A percentile compares a stretch with the other conserved stretches of the same genome.
phyloP scores from a whole-genome alignment of 2,329 filamentous ascomycete genomes.

The Emydomyces testavorans region DNA sequence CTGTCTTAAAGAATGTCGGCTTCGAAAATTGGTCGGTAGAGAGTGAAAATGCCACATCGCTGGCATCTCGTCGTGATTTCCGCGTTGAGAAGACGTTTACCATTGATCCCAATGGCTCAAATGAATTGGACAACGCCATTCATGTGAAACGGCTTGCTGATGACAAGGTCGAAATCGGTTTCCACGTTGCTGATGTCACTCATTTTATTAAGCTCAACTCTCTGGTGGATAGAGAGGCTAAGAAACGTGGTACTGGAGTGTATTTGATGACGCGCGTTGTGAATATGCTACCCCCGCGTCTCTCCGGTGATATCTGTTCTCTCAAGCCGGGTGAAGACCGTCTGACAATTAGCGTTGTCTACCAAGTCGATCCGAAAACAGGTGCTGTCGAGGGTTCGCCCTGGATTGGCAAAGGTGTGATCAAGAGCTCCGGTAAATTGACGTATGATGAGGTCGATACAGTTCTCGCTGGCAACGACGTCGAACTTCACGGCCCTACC shows the following conservation, averaged over 20 bases:
- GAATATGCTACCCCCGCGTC: slow-evolving; percentile 74
- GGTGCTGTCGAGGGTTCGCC: slow-evolving; percentile 77
- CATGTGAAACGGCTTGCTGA: slow-evolving; percentile 77
- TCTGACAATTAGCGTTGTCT: slow-evolving; percentile 83
- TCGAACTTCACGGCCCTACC: slow-evolving; percentile 54
- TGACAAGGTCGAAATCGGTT: slow-evolving; percentile 82
- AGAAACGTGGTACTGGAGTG: slow-evolving; percentile 93
- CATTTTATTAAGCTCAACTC: slow-evolving; percentile 97
- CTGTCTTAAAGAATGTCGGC: slow-evolving; percentile 83
- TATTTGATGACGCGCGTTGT: slow-evolving; percentile 84
- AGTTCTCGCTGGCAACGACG: slow-evolving; percentile 56
- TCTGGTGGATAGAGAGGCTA: slow-evolving; percentile 89
- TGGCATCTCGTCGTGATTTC: slow-evolving; percentile 77
- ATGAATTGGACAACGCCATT: slow-evolving; percentile 82
- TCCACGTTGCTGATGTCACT: slow-evolving; percentile 88
- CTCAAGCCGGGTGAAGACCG: slow-evolving; percentile 78
- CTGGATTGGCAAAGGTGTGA: slow-evolving; percentile 87
- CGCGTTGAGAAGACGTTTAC: slow-evolving; percentile 81
- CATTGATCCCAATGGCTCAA: slow-evolving; percentile 75
- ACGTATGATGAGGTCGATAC: slow-evolving; percentile 76
- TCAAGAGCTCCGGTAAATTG: slow-evolving; percentile 82
- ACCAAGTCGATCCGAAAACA: slow-evolving; percentile 73
- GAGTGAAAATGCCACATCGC: slow-evolving; percentile 64
- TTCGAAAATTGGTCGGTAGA: slow-evolving; percentile 82
- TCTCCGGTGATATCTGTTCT: slow-evolving; percentile 80